Evolutionary conservation across 257 asterid species (phyloP), one percentile per base, ranked within the genome.

Genomic region (Anisodus acutangulus): DNA sequence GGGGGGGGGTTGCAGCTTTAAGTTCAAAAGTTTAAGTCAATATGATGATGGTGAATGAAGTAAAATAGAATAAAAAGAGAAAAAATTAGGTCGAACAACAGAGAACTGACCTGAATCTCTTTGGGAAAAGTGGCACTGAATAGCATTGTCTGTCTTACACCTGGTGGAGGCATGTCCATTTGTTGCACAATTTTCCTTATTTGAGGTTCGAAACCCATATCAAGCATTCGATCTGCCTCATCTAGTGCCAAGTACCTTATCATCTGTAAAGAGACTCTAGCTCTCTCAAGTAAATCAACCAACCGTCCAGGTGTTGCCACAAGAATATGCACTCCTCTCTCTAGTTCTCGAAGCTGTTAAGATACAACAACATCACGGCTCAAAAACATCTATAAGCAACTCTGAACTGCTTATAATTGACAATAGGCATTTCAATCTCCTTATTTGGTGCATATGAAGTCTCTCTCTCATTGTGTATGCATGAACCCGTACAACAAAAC

Each of bases 161-260:
- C 98, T 67, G 97, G 93, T 10, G 97, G 96, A 78, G 99, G 99
- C 98, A 95, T 94, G 94, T 94, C 99, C 95, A 94, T 94, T 88
- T 94, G 98, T 86, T 94, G 92, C 84, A 95, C 99, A 86, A 95
- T 95, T 88, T 91, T 95, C 93, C 99, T 92, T 85, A 95, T 94
- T 88, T 95, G 99, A 88, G 99, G 99, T 84, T 95, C 99, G 78
- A 95, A 95, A 67, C 98, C 99, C 99, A 95, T 95, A 89, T 95
- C 98, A 87, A 95, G 83, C 99, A 95, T 95, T 84, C 99, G 88
- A 83, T 95, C 99, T 22, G 99, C 99, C 90, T 95, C 99, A 85
- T 95, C 99, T 57, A 95, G 91, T 82, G 99, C 98, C 85, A 95
- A 89, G 85, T 94, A 95, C 89, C 80, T 89, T 64, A 95, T 92